Evolutionary conservation across 73 alveolate species (phyloP).

Genomic region (Paramecium tetraurelia): DNA sequence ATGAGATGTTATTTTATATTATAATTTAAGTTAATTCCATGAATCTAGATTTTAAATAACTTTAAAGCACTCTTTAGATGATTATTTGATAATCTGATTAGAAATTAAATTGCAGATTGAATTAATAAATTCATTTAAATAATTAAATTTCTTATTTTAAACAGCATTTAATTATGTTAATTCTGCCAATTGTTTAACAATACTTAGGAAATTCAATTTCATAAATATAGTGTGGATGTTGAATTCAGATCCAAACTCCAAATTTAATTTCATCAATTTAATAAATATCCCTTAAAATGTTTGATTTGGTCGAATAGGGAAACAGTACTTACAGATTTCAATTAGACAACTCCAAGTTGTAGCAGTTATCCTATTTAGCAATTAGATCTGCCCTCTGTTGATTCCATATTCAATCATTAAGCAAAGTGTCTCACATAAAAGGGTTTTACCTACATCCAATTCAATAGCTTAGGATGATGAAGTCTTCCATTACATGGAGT

Average conservation of each 20-base stretch:
- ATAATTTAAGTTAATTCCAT: neutral
- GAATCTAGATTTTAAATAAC: neutral
- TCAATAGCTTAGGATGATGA: neutral
- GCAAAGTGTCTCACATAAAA: neutral
- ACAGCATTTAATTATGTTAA: neutral
- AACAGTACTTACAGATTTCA: neutral
- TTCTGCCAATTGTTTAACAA: neutral
- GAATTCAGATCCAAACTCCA: conserved; percentile 24
- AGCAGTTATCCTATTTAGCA: conserved; percentile 1
- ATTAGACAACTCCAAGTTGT: conserved; percentile 42
- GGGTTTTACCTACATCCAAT: neutral
- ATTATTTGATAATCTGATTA: neutral
- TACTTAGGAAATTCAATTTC: neutral
- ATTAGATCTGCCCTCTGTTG: neutral
- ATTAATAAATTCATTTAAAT: neutral
- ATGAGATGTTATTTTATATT: neutral
- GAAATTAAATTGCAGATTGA: neutral
- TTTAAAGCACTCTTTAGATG: neutral
- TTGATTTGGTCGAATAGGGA: neutral
- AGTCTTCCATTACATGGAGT: neutral
- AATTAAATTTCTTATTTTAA: neutral
- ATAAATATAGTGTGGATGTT: neutral
- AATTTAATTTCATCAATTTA: neutral
- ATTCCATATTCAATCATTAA: neutral
- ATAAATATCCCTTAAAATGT: neutral